Percentiles rank a stretch among this genome's conserved stretches.
Conservation (phyloP, 495 filamentous ascomycete species). For the Talaromyces stipitatus region DNA sequence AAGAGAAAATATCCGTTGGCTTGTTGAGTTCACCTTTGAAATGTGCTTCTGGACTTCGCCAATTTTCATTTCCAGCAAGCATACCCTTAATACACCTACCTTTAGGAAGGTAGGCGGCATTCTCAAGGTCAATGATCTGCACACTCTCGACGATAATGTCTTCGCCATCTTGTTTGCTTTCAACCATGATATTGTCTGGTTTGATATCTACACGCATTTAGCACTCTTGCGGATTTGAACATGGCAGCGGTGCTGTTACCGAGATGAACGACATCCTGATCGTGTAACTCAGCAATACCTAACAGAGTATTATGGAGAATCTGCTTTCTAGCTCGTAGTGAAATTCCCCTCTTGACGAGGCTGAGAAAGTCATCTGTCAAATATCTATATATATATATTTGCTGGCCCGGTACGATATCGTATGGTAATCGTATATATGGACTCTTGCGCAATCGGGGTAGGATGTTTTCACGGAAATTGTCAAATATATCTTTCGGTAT, state of each 20-base stretch:
- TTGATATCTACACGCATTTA: not conserved
- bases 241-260: conserved; percentile 14
- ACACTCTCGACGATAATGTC: conserved; percentile 28
- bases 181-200: not conserved
- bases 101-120: conserved; percentile 7
- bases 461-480: not conserved
- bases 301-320: not conserved
- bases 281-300: not conserved
- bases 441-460: not conserved
- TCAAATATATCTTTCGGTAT: conserved; percentile 9
- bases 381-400: conserved; percentile 10
- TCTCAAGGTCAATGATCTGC: not conserved
- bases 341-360: not conserved
- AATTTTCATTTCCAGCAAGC: conserved; percentile 28
- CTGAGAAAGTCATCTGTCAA: not conserved
- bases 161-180: conserved; percentile 16
- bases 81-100: conserved; percentile 21
- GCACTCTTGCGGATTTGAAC: conserved; percentile 26
- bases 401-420: not conserved
- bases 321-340: not conserved
- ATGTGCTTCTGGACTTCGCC: conserved; percentile 30
- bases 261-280: conserved; percentile 22
- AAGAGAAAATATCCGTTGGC: conserved; percentile 28
- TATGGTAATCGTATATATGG: conserved; percentile 4
- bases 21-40: conserved; percentile 23